Evolutionary conservation across 768 basidiomycete species (phyloP).

Genomic region (Antrodiella citrinella): DNA sequence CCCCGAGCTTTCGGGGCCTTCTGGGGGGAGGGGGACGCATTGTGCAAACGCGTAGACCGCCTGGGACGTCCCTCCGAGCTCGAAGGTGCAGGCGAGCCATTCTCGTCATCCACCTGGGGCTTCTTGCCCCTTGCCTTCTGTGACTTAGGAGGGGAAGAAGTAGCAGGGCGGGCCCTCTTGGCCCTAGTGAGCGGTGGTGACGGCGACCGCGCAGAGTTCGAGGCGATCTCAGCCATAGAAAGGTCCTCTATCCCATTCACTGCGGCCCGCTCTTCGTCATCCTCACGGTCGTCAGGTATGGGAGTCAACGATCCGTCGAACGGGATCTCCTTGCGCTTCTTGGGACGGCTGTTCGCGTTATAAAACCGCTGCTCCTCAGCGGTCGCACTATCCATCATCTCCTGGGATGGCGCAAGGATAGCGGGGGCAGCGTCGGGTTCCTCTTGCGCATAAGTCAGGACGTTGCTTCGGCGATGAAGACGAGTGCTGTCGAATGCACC

Average conservation of each 20-base stretch:
- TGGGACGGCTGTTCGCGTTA: constrained; percentile 17
- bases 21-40: neutral
- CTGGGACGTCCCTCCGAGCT: too few species aligned
- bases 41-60: neutral
- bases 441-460: constrained; percentile 40
- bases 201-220: neutral
- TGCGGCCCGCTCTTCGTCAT: constrained; percentile 7
- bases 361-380: constrained; percentile 13
- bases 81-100: neutral
- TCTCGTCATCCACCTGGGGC: neutral
- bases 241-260: neutral
- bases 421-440: constrained; percentile 18
- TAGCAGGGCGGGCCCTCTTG: neutral
- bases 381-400: constrained; percentile 40
- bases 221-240: neutral
- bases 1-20: neutral
- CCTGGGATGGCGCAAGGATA: constrained; percentile 45
- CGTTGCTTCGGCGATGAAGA: constrained; percentile 41
- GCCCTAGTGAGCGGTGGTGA: neutral
- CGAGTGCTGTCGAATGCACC: constrained; percentile 6
- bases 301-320: constrained; percentile 16
- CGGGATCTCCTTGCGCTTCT: constrained; percentile 28
- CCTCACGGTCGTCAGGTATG: constrained; percentile 14
- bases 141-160: neutral
- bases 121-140: neutral